A percentile compares a stretch with the other conserved stretches of the same genome.
Conservation (phyloP, 306 rosid species). For the Cucurbita maxima region DNA sequence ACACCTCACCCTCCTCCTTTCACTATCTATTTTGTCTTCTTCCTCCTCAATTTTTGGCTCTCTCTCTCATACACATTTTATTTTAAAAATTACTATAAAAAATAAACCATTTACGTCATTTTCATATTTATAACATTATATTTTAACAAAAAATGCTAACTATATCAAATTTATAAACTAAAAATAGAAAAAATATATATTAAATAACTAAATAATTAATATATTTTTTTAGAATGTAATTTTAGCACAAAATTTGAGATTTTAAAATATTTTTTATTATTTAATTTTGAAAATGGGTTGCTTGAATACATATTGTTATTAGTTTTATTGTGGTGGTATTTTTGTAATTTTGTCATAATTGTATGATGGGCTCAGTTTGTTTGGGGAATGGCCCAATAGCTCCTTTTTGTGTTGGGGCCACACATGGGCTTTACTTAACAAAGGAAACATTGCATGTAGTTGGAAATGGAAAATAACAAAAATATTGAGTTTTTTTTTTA, state of each 20-base stretch:
- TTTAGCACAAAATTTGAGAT: neutral
- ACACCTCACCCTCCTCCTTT: neutral
- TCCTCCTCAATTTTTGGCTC: neutral
- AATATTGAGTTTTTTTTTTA: too few species aligned
- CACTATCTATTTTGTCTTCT: neutral
- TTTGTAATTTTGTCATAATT: neutral
- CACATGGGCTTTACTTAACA: neutral
- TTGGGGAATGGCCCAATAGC: neutral
- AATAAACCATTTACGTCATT: too few species aligned
- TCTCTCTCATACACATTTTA: neutral
- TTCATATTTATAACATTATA: neutral
- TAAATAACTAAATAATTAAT: too few species aligned
- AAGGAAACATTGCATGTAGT: neutral
- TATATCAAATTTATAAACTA: too few species aligned
- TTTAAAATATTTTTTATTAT: neutral
- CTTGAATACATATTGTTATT: neutral
- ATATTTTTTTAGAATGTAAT: too few species aligned
- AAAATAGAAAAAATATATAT: too few species aligned
- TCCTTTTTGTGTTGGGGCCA: neutral
- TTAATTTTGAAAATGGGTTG: neutral
- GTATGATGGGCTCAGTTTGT: neutral
- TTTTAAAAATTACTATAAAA: too few species aligned
- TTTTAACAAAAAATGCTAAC: too few species aligned
- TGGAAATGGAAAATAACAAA: too few species aligned
- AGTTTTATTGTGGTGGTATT: neutral